These are phyloP conservation scores for Saprolegnia parasitica DNA, from an alignment of 352 stramenopile species.

Conservation along the genomic window DNA sequence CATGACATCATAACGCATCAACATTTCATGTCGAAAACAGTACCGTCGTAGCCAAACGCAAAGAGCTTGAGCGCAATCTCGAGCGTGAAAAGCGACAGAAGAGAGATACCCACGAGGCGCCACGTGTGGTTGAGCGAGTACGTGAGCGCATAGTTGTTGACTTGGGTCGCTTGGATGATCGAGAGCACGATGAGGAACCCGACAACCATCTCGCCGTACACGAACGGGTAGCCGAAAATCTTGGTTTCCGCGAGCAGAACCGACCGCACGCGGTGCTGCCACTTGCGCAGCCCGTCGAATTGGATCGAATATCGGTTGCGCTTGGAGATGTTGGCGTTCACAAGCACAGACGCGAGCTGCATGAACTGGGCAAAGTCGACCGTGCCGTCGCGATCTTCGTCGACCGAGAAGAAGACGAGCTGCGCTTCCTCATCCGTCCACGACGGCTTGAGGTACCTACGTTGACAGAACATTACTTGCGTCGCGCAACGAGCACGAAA, in stretches of 20 bases:
- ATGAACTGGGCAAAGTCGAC: conserved; percentile 69
- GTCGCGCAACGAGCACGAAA: background rate
- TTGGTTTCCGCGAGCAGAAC: conserved; percentile 58
- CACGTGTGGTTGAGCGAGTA: conserved; percentile 71
- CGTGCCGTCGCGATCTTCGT: conserved; percentile 57
- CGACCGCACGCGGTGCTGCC: conserved; percentile 38
- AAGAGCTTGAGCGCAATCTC: conserved; percentile 75
- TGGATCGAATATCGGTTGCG: conserved; percentile 16
- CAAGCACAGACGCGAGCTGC: conserved; percentile 65
- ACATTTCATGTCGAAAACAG: background rate
- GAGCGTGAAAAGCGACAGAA: conserved; percentile 68
- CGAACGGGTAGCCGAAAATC: conserved; percentile 61
- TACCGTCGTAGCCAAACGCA: conserved; percentile 60
- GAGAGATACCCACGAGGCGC: conserved; percentile 60
- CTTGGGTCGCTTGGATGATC: conserved; percentile 71
- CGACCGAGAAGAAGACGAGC: conserved; percentile 75
- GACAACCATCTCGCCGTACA: conserved; percentile 68
- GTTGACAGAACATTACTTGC: background rate
- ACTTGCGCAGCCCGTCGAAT: conserved; percentile 45
- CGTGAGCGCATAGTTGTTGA: conserved; percentile 76
- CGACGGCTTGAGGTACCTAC: conserved; percentile 54
- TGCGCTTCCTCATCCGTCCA: conserved; percentile 68
- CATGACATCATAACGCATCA: background rate
- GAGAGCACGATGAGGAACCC: conserved; percentile 70
- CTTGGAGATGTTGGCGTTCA: conserved; percentile 21